Conservation (phyloP, 148 eudicot species). For the Rhododendron henanense region DNA sequence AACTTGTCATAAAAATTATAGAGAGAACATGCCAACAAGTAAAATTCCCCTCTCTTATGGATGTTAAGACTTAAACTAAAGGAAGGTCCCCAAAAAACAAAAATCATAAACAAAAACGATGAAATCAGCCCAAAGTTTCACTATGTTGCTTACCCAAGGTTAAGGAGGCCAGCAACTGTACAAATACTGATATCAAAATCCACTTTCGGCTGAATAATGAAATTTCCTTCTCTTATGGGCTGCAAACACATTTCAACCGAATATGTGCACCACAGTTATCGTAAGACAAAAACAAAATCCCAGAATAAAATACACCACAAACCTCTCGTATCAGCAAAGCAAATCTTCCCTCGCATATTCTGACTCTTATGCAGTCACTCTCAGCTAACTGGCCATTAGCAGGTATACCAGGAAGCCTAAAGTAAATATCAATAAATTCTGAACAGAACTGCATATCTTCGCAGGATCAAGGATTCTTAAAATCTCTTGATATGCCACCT, state of each 20-base stretch:
- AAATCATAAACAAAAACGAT: neutral
- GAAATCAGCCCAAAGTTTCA: neutral
- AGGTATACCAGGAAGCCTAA: conserved; percentile 85
- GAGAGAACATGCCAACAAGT: neutral
- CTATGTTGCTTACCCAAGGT: conserved; percentile 69
- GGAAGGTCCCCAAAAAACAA: neutral
- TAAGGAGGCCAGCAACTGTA: conserved; percentile 97
- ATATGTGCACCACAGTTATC: neutral
- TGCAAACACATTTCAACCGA: conserved; percentile 19
- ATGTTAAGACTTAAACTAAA: neutral
- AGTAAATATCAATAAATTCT: conserved; percentile 84
- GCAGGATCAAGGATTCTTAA: conserved; percentile 71
- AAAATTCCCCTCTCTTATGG: neutral
- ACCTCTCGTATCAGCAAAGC: conserved; percentile 97
- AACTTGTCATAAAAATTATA: neutral
- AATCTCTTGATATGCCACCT: conserved; percentile 91
- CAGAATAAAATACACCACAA: conserved; percentile 9
- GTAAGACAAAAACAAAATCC: neutral
- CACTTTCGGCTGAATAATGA: conserved; percentile 95
- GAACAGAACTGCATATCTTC: conserved; percentile 87
- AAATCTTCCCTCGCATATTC: conserved; percentile 97
- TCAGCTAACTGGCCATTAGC: conserved; percentile 77
- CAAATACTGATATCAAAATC: conserved; percentile 94
- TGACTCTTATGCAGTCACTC: conserved; percentile 91
- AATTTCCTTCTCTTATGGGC: conserved; percentile 98